Evolutionary conservation across 805 yeast species (phyloP).

Genomic region (Wickerhamomyces hampshirensis): DNA sequence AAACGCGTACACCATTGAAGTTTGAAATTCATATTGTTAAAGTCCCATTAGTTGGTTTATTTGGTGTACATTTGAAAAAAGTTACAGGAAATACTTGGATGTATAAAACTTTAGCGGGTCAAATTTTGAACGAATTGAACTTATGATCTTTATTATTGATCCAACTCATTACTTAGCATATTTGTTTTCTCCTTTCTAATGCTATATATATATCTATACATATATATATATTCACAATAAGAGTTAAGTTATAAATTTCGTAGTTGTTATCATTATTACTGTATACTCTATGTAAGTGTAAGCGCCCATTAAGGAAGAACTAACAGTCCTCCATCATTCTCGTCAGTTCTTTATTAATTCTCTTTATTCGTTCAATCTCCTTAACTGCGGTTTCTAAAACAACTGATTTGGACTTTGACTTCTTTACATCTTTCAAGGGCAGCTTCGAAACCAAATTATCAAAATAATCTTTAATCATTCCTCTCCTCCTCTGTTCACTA

Average conservation of each 20-base stretch:
- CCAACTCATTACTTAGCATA: background rate
- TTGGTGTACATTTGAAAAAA: conserved; percentile 94
- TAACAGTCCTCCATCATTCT: conserved; percentile 5
- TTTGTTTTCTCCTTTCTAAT: background rate
- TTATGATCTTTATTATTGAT: conserved; percentile 9
- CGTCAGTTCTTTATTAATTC: conserved; percentile 15
- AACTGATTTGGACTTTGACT: conserved; percentile 18
- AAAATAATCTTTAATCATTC: conserved; percentile 22
- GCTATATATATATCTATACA: no score
- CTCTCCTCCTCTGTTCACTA: conserved; percentile 24
- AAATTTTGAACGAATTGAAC: conserved; percentile 45
- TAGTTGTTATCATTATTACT: no score
- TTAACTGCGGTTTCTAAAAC: conserved; percentile 20
- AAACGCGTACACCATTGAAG: conserved; percentile 60
- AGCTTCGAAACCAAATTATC: conserved; percentile 15
- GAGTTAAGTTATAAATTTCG: no score
- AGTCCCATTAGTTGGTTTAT: conserved; percentile 83
- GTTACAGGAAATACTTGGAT: conserved; percentile 93
- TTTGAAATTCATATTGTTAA: conserved; percentile 91
- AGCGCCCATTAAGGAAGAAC: no score
- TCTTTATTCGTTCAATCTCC: conserved; percentile 16
- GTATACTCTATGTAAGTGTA: no score
- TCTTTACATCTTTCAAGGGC: conserved; percentile 15
- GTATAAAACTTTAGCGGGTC: conserved; percentile 86
- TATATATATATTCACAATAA: no score